Base-by-base conservation (phyloP, 495 filamentous ascomycete genomes). In the Oidiodendron maius region DNA sequence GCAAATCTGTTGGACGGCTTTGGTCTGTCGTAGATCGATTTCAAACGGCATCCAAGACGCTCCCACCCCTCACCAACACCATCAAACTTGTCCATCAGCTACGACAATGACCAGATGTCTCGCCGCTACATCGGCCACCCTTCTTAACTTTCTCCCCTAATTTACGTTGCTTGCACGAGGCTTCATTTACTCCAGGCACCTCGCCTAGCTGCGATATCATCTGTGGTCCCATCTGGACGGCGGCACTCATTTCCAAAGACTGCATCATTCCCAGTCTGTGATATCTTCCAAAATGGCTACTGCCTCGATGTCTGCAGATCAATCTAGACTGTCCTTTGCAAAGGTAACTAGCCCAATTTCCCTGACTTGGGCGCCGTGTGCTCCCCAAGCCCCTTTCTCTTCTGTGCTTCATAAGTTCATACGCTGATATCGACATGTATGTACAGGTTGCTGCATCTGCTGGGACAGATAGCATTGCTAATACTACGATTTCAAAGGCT, bases 401-500 rank as follows among this genome's bases (percentile, higher is more conserved):
- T n/a, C 5, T 0, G 47, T 13, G 17, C 11, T 47, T 23, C 22
- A 37, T 3, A 48, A 34, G 8, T 44, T 56, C 20, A 5, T 30
- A 50, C 48, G 36, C 26, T 44, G n/a, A 35, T 12, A 25, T 41
- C 18, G 13, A 28, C 24, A n/a, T 13, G n/a, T 8, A 25, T 45
- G 20, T 30, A 35, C 40, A 78, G 74, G 77, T 79, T 34, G 77
- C 74, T 53, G 74, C 75, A 43, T 77, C 79, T 54, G 64, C 68
- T 22, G 61, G 71, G 23, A 75, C 71, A 56, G 69, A 69, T 46
- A 62, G 66, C 52, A 40, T 64, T 34, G 52, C 68, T 12, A 48
- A 64, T 35, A 52, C 39, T 34, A 50, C 58, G 26, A 53, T 51
- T 44, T 21, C 48, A 25, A 55, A 53, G 46, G 55, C 48, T 25